Evolutionary conservation across 805 yeast species (phyloP).

Genomic region (Candida krabiensis): DNA sequence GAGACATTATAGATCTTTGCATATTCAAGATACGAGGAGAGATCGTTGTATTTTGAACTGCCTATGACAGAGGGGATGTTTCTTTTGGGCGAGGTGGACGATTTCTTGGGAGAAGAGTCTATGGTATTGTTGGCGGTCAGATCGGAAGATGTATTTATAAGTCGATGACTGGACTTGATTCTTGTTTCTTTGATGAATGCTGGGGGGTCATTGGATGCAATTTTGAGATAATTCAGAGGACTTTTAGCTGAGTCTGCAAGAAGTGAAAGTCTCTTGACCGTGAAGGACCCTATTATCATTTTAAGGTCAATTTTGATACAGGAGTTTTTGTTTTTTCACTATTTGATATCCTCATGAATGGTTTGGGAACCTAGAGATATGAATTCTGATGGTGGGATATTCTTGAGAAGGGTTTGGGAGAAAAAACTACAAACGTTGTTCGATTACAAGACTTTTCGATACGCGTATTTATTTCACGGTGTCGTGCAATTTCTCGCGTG

Average conservation of each 20-base stretch:
- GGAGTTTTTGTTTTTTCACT: too few relatives aligned
- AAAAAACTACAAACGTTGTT: too few relatives aligned
- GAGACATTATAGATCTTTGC: slow-evolving; percentile 35
- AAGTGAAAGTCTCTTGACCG: slow-evolving; percentile 7
- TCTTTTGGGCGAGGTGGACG: neutral
- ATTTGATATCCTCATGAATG: too few relatives aligned
- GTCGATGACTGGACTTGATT: slow-evolving; percentile 5
- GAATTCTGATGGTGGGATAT: too few relatives aligned
- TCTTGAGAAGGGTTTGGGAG: too few relatives aligned
- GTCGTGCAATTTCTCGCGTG: too few relatives aligned
- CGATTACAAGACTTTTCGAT: too few relatives aligned
- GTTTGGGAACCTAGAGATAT: neutral
- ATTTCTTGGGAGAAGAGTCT: neutral
- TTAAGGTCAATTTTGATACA: too few relatives aligned
- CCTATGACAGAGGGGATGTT: slow-evolving; percentile 15
- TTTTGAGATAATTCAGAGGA: slow-evolving; percentile 4
- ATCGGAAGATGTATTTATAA: slow-evolving; percentile 4
- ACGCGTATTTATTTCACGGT: too few relatives aligned
- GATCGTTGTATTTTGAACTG: slow-evolving; percentile 29
- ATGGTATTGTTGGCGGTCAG: neutral
- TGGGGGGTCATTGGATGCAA: slow-evolving; percentile 12
- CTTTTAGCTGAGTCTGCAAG: slow-evolving; percentile 1
- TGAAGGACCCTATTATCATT: slow-evolving; percentile 22
- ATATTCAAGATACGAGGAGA: slow-evolving; percentile 34
- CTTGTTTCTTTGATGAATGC: slow-evolving; percentile 11